Base-by-base conservation (phyloP, 2,329 filamentous ascomycete species). In the Anisogramma anomala region DNA sequence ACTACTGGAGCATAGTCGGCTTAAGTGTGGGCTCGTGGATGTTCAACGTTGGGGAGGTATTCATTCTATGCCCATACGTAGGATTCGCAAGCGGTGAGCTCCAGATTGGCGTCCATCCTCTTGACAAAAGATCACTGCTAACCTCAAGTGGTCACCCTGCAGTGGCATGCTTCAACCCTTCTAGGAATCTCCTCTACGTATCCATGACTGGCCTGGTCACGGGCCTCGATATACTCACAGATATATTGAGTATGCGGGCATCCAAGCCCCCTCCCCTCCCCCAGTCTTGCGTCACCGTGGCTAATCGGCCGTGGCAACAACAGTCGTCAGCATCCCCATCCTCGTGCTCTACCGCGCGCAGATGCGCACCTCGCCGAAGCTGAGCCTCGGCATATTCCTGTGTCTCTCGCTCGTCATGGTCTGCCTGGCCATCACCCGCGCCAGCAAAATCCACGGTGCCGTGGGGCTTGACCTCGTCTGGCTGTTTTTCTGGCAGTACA, bases 231-330 rank as follows among this genome's bases (percentile, higher is more conserved):
- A 19, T n/a, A 23, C 20, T 36, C 10, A 36, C 33, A 13, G 33
- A 36, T 11, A 36, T 36, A 22, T n/a, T 36, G 20, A 36, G 33
- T 36, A 36, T n/a, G n/a, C n/a, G n/a, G n/a, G n/a, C n/a, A n/a
- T n/a, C n/a, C 13, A 11, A 2, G 6, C 13, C 33, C 19, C 17
- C n/a, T 2, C 20, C 18, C 14, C 23, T 13, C 13, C 33, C 14
- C 19, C 11, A 25, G 13, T n/a, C n/a, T n/a, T n/a, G n/a, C n/a
- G n/a, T n/a, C n/a, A n/a, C n/a, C n/a, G n/a, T n/a, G 6, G 3
- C 11, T 22, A 3, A 14, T 14, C 13, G 13, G 7, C n/a, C 19
- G 11, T 15, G 11, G 4, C 3, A 4, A 9, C 20, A 25, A n/a
- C 20, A 36, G 20, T 36, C 9, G 33, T 36, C n/a, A 36, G 33